Base-by-base conservation (phyloP, 2,329 filamentous ascomycete species). In the Claviceps africana region DNA sequence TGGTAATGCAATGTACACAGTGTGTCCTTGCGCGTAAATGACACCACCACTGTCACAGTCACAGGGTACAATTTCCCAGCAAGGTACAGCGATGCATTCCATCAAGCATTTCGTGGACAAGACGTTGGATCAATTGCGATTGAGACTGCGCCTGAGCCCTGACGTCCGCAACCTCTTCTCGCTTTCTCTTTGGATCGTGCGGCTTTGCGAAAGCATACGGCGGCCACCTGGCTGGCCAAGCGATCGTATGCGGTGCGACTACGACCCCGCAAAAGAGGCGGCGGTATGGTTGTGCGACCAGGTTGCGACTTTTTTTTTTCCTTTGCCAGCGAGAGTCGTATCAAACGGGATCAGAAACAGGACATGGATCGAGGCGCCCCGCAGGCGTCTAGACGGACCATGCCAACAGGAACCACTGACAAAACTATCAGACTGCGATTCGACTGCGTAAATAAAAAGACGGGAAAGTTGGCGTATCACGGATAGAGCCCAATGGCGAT, bases 211-310 rank as follows among this genome's bases (percentile, higher is more conserved):
- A 37, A 44, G 22, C 48, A 19, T 25, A 17, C 19, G 19, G 42
- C 49, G 42, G 40, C 40, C 31, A 19, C 30, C 15, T 28, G 33
- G n/a, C 31, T 28, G 30, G 46, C 30, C 47, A 54, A 37, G 30
- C 54, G 39, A 53, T 56, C 48, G 44, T 40, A 55, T 58, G 52
- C 42, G 44, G 53, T 58, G 57, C 52, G 47, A 57, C 56, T 30
- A 47, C 50, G 54, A 52, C 57, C 52, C 57, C 54, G 52, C 53
- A 57, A 55, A 51, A 33, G 37, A 40, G 22, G 40, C 33, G 43
- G 33, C 50, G 50, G 47, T 46, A 37, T 51, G 31, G 28, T 19
- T 50, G 47, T 43, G 37, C 25, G 47, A 48, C 49, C 25, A 30
- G 44, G 17, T 42, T 48, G 30, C 35, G 28, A 40, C 35, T 15